Evolutionary conservation across 345 rosid genomes (phyloP), one percentile per base, ranked within the genome.

Genomic region (Kernera saxatilis): DNA sequence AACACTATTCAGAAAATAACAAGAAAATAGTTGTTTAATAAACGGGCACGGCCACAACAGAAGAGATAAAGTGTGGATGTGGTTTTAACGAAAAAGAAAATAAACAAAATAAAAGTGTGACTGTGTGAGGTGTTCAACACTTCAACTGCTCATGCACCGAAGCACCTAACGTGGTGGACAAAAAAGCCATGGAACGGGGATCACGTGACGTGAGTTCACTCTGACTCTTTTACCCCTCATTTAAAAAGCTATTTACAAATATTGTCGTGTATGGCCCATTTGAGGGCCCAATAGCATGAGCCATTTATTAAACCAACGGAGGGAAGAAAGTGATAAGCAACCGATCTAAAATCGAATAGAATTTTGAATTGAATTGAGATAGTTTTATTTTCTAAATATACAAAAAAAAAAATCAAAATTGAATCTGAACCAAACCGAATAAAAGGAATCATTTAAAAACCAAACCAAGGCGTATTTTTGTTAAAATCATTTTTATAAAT

Each of bases 101-200:
- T 4, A 41, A 46, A 23, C 5, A 8, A 13, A 45, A 30, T 5
- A 44, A 69, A 69, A 46, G 59, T 36, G 58, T 17, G 55, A 44
- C 55, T 22, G 37, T 36, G 45, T 22, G 54, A 61, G 52, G 67
- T 63, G 44, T 36, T 35, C n/a, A n/a, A n/a, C n/a, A n/a, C 19
- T 46, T 36, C 69, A 55, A 73, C 71, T 64, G 64, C 71, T 73
- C 66, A 73, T 65, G 77, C 77, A 65, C 71, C 26, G 26, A 64
- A 73, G 58, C 43, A 55, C 66, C 29, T 74, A 74, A 74, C 72
- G 78, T 73, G 72, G 77, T 73, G 64, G 51, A 39, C 77, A 57
- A 21, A 74, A 74, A 59, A 67, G 73, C 69, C 69, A 59, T 51
- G 63, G 32, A 74, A 67, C 73, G 69, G 64, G 72, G 73, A 7